phyloP scores from a whole-genome alignment of 2,329 filamentous ascomycete species.

The Scleromitrula shiraiana region DNA sequence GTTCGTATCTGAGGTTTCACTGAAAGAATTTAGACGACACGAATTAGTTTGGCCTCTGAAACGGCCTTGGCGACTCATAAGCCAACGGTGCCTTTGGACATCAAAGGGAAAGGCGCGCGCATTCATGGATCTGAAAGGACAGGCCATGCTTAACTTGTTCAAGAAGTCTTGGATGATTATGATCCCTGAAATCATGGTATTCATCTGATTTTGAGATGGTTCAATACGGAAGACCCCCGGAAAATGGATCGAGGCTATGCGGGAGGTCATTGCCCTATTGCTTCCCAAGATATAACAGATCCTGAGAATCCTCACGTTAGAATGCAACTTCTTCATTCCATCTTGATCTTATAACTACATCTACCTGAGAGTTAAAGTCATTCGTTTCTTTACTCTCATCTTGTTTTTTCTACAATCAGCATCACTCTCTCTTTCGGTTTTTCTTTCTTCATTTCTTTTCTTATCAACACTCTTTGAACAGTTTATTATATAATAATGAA shows the following conservation, averaged over 20 bases:
- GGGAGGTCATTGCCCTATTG: conserved; percentile 7
- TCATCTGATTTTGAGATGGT: background rate
- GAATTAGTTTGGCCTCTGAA: too few species aligned
- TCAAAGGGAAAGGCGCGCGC: conserved; percentile 5
- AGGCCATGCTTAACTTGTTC: conserved; percentile 3
- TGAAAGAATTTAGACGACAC: conserved; percentile 1
- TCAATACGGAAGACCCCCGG: conserved; percentile 1
- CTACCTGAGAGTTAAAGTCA: conserved; percentile 33
- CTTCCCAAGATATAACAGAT: conserved; percentile 11
- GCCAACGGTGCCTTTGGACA: background rate
- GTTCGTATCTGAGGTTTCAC: conserved; percentile 5
- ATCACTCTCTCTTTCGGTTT: conserved; percentile 29
- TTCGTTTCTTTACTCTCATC: conserved; percentile 37
- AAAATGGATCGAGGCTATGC: conserved; percentile 7
- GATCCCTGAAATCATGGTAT: conserved; percentile 5
- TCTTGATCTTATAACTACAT: conserved; percentile 9
- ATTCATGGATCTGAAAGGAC: conserved; percentile 3
- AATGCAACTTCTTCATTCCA: background rate
- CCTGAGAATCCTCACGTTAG: conserved; percentile 10
- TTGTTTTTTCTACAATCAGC: conserved; percentile 25
- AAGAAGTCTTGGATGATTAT: conserved; percentile 2
- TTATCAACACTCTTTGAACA: conserved; percentile 18
- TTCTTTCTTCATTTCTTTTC: conserved; percentile 13
- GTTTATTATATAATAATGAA: conserved; percentile 33
- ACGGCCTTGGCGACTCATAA: background rate